A percentile compares a stretch with the other conserved stretches of the same genome.
Evolutionary conservation across 2,329 filamentous ascomycete species (phyloP).

Genomic region (Sporothrix brasiliensis): DNA sequence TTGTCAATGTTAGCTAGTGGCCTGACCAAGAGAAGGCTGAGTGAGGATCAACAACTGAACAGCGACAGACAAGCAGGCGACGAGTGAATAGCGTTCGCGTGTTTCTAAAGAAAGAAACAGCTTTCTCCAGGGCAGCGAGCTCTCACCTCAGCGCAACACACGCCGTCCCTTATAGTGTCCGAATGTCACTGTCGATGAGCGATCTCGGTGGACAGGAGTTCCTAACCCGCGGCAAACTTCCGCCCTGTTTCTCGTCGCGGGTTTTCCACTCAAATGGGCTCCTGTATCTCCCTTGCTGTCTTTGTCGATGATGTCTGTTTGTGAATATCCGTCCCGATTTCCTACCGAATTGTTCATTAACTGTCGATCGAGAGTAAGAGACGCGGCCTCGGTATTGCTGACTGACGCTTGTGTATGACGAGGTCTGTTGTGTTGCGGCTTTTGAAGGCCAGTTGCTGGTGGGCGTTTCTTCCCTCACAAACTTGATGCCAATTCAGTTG

Average conservation of each 20-base stretch:
- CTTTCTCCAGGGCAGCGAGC: neutral
- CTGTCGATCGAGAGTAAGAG: neutral
- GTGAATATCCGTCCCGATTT: neutral
- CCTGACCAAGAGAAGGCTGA: conserved; percentile 2
- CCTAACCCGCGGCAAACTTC: neutral
- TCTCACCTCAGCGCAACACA: conserved; percentile 14
- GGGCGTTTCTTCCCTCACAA: neutral
- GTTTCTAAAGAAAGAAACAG: conserved; percentile 17
- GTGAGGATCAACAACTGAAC: neutral
- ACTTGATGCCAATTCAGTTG: neutral
- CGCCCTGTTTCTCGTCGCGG: neutral
- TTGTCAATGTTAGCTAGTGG: neutral
- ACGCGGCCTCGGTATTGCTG: neutral
- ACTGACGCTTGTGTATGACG: conserved; percentile 5
- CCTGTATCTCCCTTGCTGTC: neutral
- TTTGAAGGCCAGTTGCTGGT: neutral
- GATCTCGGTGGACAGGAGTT: too few species aligned
- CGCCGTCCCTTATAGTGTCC: neutral
- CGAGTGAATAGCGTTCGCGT: neutral
- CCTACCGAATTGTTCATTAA: neutral
- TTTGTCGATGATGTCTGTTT: too few species aligned
- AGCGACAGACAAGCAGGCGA: neutral
- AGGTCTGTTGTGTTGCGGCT: neutral
- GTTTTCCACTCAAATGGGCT: neutral
- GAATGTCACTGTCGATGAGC: neutral